Base-by-base conservation (phyloP, 2,329 filamentous ascomycete species). In the Colletotrichum agaves region DNA sequence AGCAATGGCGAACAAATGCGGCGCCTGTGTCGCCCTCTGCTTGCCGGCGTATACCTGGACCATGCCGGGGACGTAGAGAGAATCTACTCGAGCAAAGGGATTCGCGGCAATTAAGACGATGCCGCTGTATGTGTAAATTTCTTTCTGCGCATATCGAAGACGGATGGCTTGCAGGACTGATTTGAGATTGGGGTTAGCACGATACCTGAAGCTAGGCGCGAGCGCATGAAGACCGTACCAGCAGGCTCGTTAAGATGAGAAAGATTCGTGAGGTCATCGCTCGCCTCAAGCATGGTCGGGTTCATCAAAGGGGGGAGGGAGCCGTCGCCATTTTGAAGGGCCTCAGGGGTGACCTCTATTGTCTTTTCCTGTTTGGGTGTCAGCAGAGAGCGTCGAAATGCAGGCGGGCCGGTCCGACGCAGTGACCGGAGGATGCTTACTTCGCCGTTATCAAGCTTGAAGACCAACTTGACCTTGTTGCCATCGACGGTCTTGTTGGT, bases 31-130 rank as follows among this genome's bases (percentile, higher is more conserved):
- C 67, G 94, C 94, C 81, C 96, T 89, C 80, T 98, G 94, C 81
- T 95, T 98, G 76, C 96, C 96, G 63, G 96, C 94, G 82, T 99
- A 99, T 43, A 98, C 94, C 80, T 99, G 96, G n/a, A 99, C 94
- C 95, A 99, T 99, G 72, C 96, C 96, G 17, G 95, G 94, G 11
- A 99, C 96, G 81, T 99, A 99, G 76, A 99, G 89, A 46, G 96
- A 99, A 79, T 99, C 96, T 73, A 99, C 94, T 72, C 96, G 89
- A 61, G 97, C 96, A 76, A 99, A 99, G 21, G 96, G 96, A 82
- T 99, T 99, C 71, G 96, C 97, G 71, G 96, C 96, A 83, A 99
- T 99, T 74, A 99, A 87, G 72, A 99, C 96, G 77, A 99, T 98
- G 78, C 96, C 96, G 78, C 93, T 97, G 84, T 99, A 99, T 76